Evolutionary conservation across 2,329 filamentous ascomycete species (phyloP).

Genomic region (Cytospora paraplurivora): DNA sequence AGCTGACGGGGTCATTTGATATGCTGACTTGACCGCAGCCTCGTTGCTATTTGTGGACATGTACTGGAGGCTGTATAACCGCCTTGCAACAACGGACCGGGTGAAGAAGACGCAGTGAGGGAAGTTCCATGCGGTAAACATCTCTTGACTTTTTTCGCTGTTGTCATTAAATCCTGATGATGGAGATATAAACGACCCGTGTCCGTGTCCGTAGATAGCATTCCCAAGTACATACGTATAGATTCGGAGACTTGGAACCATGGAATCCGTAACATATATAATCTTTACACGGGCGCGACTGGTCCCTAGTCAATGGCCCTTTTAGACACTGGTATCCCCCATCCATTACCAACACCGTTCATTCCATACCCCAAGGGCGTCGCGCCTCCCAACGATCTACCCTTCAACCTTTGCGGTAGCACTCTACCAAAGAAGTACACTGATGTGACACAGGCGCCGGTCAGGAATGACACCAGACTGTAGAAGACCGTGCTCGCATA

Average conservation of each 20-base stretch:
- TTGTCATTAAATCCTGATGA: not conserved
- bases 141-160: not conserved
- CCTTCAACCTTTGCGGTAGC: conserved; percentile 55
- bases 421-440: conserved; percentile 65
- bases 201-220: conserved; percentile 9
- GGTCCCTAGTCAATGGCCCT: conserved; percentile 43
- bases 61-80: conserved; percentile 52
- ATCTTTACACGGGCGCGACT: conserved; percentile 18
- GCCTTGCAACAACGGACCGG: conserved; percentile 39
- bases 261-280: conserved; percentile 11
- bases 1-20: too few relatives aligned
- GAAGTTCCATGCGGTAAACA: not conserved
- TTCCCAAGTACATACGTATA: conserved; percentile 24
- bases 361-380: conserved; percentile 61
- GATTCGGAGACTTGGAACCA: conserved; percentile 2
- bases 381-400: conserved; percentile 55
- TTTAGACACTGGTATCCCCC: conserved; percentile 56
- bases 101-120: conserved; percentile 47
- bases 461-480: conserved; percentile 59
- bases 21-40: conserved; percentile 40
- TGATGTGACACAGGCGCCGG: conserved; percentile 55
- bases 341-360: conserved; percentile 57
- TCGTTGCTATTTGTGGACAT: conserved; percentile 55
- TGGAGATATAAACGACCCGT: conserved; percentile 21
- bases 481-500: conserved; percentile 67